Evolutionary conservation across 192 early-diverging fungal species (phyloP).

Genomic region (Backusella tarrabulga): DNA sequence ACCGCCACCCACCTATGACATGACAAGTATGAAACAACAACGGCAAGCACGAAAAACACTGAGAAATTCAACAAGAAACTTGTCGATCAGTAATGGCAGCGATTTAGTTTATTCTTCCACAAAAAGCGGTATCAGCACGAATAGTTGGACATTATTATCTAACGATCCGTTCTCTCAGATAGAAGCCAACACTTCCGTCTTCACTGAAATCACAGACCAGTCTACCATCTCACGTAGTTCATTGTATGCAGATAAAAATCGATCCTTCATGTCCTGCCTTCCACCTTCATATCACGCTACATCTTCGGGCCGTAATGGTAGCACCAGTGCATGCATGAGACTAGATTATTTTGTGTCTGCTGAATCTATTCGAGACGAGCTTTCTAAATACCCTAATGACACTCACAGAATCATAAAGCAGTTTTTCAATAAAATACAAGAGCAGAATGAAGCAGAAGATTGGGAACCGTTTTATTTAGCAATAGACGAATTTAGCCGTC

Average conservation of each 20-base stretch:
- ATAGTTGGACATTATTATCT: constrained; percentile 1
- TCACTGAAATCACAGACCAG: constrained; percentile 10
- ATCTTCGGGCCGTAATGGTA: neutral
- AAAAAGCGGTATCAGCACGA: neutral
- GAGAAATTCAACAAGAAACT: neutral
- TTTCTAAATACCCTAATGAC: neutral
- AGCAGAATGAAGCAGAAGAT: constrained; percentile 1
- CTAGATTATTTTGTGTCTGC: neutral
- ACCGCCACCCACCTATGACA: neutral
- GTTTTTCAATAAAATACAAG: constrained; percentile 18
- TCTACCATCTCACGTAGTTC: constrained; percentile 7
- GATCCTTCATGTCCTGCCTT: neutral
- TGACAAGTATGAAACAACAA: neutral
- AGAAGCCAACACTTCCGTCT: neutral
- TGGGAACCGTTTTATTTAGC: constrained; percentile 22
- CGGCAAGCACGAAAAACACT: neutral
- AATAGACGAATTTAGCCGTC: neutral
- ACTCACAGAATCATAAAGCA: neutral
- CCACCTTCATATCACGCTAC: constrained; percentile 4
- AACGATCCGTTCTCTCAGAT: constrained; percentile 13
- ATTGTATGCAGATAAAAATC: neutral
- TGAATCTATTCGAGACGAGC: neutral
- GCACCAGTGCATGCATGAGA: constrained; percentile 3
- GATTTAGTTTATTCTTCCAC: neutral
- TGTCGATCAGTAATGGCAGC: neutral